Conservation (phyloP, 1,284 basidiomycete genomes). For the Takashimella tepidaria region DNA sequence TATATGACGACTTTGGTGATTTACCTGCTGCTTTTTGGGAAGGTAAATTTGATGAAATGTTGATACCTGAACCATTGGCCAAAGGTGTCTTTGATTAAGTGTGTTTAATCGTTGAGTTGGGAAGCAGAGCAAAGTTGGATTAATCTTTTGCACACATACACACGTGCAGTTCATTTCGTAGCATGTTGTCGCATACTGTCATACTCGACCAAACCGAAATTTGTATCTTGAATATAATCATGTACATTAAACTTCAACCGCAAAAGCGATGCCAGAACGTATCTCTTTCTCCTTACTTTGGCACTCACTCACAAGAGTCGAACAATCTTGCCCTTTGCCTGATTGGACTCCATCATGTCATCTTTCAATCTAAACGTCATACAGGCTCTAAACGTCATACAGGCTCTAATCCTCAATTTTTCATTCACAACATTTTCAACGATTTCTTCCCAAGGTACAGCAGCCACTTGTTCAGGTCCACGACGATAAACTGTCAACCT, state of each 20-base stretch:
- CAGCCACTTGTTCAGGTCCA: constrained; percentile 1
- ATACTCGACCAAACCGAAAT: no score
- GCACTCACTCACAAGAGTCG: constrained; percentile 9
- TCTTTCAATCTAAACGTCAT: constrained; percentile 3
- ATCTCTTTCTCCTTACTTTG: no score
- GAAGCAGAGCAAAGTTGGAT: no score
- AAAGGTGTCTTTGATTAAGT: constrained; percentile 8
- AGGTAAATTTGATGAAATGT: constrained; percentile 11
- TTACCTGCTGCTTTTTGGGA: constrained; percentile 38
- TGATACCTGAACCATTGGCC: constrained; percentile 3
- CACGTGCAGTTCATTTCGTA: no score
- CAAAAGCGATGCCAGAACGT: no score
- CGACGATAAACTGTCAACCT: constrained; percentile 4
- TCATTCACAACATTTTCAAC: constrained; percentile 6
- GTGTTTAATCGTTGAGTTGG: no score
- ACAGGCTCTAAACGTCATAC: constrained; percentile 5
- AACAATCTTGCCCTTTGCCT: constrained; percentile 11
- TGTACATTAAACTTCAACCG: no score
- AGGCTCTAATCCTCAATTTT: constrained; percentile 6
- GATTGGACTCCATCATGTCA: constrained; percentile 7
- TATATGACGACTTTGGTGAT: constrained; percentile 17
- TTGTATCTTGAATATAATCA: no score
- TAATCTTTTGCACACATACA: no score
- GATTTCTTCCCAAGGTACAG: constrained; percentile 5
- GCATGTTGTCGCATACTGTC: no score